Percentiles rank a stretch among this genome's conserved stretches.
Evolutionary conservation across 2,329 filamentous ascomycete species (phyloP).

Genomic region (Exophiala oligosperma): DNA sequence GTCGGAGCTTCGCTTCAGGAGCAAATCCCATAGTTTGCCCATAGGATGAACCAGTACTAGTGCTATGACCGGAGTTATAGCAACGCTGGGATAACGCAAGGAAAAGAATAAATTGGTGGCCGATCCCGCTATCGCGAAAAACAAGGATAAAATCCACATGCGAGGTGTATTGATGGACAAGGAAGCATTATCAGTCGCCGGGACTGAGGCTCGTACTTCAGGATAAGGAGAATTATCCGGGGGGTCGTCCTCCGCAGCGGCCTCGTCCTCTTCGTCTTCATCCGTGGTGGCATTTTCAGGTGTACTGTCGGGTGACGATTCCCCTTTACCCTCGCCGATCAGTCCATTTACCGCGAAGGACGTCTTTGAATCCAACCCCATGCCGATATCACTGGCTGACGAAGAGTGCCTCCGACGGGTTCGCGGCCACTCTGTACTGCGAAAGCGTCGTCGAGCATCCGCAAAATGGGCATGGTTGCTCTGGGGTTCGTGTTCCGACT

Average conservation of each 20-base stretch:
- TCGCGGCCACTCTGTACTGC: constrained; percentile 18
- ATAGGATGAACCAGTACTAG: constrained; percentile 81
- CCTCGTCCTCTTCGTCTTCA: constrained; percentile 35
- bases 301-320: constrained; percentile 31
- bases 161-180: constrained; percentile 82
- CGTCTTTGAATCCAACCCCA: constrained; percentile 36
- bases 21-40: constrained; percentile 74
- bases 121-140: constrained; percentile 79
- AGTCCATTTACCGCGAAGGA: constrained; percentile 32
- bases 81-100: constrained; percentile 84
- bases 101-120: constrained; percentile 88
- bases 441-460: constrained; percentile 10
- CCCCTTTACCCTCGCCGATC: constrained; percentile 24
- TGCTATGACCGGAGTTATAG: constrained; percentile 85
- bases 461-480: constrained; percentile 9
- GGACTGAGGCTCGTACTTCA: constrained; percentile 76
- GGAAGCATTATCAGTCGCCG: constrained; percentile 70
- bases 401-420: constrained; percentile 30
- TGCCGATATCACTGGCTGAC: constrained; percentile 34
- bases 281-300: constrained; percentile 31
- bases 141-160: constrained; percentile 79
- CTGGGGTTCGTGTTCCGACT: constrained; percentile 14
- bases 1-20: constrained; percentile 62
- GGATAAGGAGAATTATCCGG: constrained; percentile 56
- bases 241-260: constrained; percentile 34